Percentiles rank a stretch among this genome's conserved stretches.
These are phyloP conservation scores for Boletus vinaceobasis DNA, from an alignment of 768 basidiomycete species.

Conservation along the genomic window DNA sequence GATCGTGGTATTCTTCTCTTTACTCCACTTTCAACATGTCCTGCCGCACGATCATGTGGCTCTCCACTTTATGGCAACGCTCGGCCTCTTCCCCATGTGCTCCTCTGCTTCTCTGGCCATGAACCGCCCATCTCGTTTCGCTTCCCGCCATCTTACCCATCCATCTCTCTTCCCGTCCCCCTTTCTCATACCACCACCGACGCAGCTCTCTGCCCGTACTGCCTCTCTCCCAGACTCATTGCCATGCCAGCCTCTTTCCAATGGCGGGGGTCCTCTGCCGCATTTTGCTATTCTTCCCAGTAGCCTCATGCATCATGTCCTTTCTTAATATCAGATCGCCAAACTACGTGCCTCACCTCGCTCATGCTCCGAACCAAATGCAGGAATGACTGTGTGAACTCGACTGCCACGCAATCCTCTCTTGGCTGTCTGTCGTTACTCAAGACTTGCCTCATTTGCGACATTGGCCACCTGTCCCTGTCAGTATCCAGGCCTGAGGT, in stretches of 20 bases:
- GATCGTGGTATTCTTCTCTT: slow-evolving; percentile 27
- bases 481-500: slow-evolving; percentile 4
- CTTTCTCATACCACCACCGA: slow-evolving; percentile 4
- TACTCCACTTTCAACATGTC: slow-evolving; percentile 31
- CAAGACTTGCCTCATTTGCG: slow-evolving; percentile 14
- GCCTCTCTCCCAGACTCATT: not conserved
- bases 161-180: not conserved
- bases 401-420: slow-evolving; percentile 1
- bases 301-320: slow-evolving; percentile 30
- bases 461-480: not conserved
- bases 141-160: not conserved
- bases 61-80: slow-evolving; percentile 14
- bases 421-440: slow-evolving; percentile 5
- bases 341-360: slow-evolving; percentile 24
- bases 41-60: slow-evolving; percentile 24
- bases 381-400: slow-evolving; percentile 27
- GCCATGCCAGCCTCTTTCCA: not conserved
- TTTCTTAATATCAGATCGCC: slow-evolving; percentile 32
- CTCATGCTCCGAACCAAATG: slow-evolving; percentile 28
- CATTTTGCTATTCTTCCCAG: slow-evolving; percentile 3
- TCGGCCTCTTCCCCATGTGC: slow-evolving; percentile 17
- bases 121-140: slow-evolving; percentile 7
- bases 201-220: slow-evolving; percentile 1
- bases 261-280: not conserved
- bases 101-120: slow-evolving; percentile 21